Evolutionary conservation across 768 basidiomycete genomes (phyloP).

Genomic region (Termitomyces bulborhizus): DNA sequence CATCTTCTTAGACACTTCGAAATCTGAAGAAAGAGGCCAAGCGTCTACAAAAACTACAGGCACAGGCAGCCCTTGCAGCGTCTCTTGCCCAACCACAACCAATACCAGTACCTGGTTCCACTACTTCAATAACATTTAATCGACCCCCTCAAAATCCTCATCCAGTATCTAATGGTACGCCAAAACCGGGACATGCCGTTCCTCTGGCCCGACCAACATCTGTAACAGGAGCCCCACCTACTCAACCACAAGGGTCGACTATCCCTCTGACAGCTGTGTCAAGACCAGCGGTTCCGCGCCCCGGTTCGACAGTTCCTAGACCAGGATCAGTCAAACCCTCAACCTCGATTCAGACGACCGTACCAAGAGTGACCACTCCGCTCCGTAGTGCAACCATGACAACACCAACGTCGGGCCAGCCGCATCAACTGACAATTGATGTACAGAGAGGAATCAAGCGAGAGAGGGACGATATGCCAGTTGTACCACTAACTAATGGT

Average conservation of each 20-base stretch:
- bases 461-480: slow-evolving; percentile 29
- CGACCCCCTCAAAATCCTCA: slow-evolving; percentile 15
- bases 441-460: slow-evolving; percentile 35
- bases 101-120: slow-evolving; percentile 23
- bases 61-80: slow-evolving; percentile 22
- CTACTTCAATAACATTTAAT: slow-evolving; percentile 21
- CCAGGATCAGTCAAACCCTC: slow-evolving; percentile 20
- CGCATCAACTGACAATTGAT: slow-evolving; percentile 4
- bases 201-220: slow-evolving; percentile 15
- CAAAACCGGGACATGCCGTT: slow-evolving; percentile 26
- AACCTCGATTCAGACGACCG: slow-evolving; percentile 17
- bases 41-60: slow-evolving; percentile 55
- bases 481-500: slow-evolving; percentile 19
- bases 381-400: slow-evolving; percentile 19
- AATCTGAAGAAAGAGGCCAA: slow-evolving; percentile 64
- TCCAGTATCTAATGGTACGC: slow-evolving; percentile 19
- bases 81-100: slow-evolving; percentile 23
- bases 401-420: slow-evolving; percentile 25
- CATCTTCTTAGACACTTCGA: neutral
- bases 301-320: slow-evolving; percentile 17
- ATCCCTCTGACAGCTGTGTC: slow-evolving; percentile 13
- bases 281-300: slow-evolving; percentile 15
- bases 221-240: slow-evolving; percentile 11
- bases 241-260: slow-evolving; percentile 18
- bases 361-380: slow-evolving; percentile 16